Evolutionary conservation across 495 filamentous ascomycete species (phyloP).

Genomic region (Daldinia vernicosa): DNA sequence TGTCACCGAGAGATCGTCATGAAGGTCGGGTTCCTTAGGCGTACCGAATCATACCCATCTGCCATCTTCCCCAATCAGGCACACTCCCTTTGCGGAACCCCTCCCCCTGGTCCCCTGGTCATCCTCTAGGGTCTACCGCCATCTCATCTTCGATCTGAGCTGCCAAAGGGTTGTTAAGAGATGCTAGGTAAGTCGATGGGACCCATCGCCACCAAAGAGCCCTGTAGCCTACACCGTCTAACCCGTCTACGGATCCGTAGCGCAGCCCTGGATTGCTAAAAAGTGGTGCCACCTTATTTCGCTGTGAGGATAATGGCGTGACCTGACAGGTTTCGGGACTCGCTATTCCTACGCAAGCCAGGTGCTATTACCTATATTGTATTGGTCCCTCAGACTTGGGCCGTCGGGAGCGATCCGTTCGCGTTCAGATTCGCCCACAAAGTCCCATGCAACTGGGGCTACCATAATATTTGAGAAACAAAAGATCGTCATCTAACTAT

Average conservation of each 20-base stretch:
- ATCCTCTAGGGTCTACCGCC: slow-evolving; percentile 37
- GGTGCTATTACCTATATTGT: slow-evolving; percentile 37
- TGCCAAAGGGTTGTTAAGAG: slow-evolving; percentile 43
- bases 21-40: slow-evolving; percentile 31
- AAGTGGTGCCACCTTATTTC: slow-evolving; percentile 46
- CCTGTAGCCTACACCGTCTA: slow-evolving; percentile 37
- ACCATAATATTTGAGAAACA: slow-evolving; percentile 41
- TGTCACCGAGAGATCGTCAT: slow-evolving; percentile 43
- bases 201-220: slow-evolving; percentile 39
- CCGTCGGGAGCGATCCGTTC: slow-evolving; percentile 45
- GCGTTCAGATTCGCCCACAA: slow-evolving; percentile 45
- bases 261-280: slow-evolving; percentile 41
- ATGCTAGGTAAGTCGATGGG: slow-evolving; percentile 44
- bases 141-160: slow-evolving; percentile 47
- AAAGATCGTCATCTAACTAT: slow-evolving; percentile 44
- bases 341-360: slow-evolving; percentile 36
- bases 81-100: slow-evolving; percentile 34
- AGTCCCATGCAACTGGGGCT: slow-evolving; percentile 40
- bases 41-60: slow-evolving; percentile 42
- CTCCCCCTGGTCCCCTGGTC: slow-evolving; percentile 31
- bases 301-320: slow-evolving; percentile 45
- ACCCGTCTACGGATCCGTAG: background rate
- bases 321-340: slow-evolving; percentile 46
- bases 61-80: slow-evolving; percentile 41
- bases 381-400: slow-evolving; percentile 38